Evolutionary conservation across 106 monocot species (phyloP), one percentile per base, ranked within the genome.

Genomic region (Acanthochlamys bracteata): DNA sequence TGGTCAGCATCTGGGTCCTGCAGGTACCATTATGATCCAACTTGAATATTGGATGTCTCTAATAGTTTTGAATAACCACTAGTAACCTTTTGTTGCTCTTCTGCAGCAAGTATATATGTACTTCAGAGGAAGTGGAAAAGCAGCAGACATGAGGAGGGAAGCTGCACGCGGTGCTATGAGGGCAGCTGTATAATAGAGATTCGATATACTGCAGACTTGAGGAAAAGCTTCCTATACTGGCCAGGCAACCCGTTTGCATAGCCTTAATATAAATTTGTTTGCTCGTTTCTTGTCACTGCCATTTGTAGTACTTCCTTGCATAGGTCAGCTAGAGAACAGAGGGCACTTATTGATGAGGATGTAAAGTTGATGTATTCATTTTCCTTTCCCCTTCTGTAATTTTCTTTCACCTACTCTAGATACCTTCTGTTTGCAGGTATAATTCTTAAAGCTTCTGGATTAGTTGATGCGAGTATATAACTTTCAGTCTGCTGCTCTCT

Each of bases 1-100:
- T 88, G 24, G 76, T 92, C 60, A 88, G 92, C 64, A 63, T 88
- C 51, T 87, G 79, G 74, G 92, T 93, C 57, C 75, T 93, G 43
- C 86, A 91, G 91, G 91, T 91, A 12, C 20, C 3, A 20, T 3
- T 55, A 10, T 13, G 20, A 55, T 21, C 11, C 20, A 51, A 51
- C 51, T 51, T 51, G 13, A 15, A 51, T 19, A 51, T 8, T 51
- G 51, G 14, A 33, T 6, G 6, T 33, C 4, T 33, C 1, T 6
- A 33, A 1, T 55, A 3, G 3, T 13, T 55, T 20, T 20, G 22
- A 10, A 55, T 55, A 19, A 55, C 27, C 9, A 7, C 16, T 27
- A 41, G 19, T 10, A 41, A 40, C 40, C 17, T 61, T 19, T 14
- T 39, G 2, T 12, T 22, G 10, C 20, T 14, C 4, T 24, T 13